Evolutionary conservation across 345 rosid species (phyloP).

Genomic region (Trapa incisa): DNA sequence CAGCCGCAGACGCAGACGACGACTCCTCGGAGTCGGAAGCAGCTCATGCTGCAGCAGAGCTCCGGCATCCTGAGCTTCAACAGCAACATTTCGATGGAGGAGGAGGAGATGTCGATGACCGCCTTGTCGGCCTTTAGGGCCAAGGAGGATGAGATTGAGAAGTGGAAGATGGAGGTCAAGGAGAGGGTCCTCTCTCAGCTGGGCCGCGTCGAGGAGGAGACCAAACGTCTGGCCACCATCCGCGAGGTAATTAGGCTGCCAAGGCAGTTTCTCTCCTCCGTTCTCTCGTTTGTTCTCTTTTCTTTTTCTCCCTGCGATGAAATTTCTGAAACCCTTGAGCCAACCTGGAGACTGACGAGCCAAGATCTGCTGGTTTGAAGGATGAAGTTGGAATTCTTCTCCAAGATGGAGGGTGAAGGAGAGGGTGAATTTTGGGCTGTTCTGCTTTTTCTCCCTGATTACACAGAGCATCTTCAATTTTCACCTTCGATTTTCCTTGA

Average conservation of each 20-base stretch:
- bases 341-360: not conserved
- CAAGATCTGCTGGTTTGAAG: not conserved
- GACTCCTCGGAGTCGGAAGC: constrained; percentile 29
- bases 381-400: too few species aligned
- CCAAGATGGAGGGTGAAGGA: too few species aligned
- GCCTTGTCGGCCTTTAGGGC: constrained; percentile 82
- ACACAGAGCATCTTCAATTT: not conserved
- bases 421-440: too few species aligned
- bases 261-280: too few species aligned
- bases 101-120: constrained; percentile 70
- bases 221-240: constrained; percentile 38
- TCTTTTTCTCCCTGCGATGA: not conserved
- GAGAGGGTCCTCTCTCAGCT: constrained; percentile 73
- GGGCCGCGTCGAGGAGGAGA: constrained; percentile 52
- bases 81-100: constrained; percentile 71
- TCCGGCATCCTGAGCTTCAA: constrained; percentile 54
- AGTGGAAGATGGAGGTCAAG: constrained; percentile 68
- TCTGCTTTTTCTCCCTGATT: not conserved
- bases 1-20: constrained; percentile 8
- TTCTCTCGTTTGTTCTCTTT: too few species aligned
- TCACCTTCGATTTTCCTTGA: not conserved
- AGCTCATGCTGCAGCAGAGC: constrained; percentile 12
- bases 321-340: not conserved
- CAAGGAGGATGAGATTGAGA: constrained; percentile 95
- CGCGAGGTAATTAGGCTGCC: constrained; percentile 45